These are phyloP conservation scores for Aureobasidium uvarum DNA, from an alignment of 2,329 filamentous ascomycete genomes.

Conservation along the genomic window DNA sequence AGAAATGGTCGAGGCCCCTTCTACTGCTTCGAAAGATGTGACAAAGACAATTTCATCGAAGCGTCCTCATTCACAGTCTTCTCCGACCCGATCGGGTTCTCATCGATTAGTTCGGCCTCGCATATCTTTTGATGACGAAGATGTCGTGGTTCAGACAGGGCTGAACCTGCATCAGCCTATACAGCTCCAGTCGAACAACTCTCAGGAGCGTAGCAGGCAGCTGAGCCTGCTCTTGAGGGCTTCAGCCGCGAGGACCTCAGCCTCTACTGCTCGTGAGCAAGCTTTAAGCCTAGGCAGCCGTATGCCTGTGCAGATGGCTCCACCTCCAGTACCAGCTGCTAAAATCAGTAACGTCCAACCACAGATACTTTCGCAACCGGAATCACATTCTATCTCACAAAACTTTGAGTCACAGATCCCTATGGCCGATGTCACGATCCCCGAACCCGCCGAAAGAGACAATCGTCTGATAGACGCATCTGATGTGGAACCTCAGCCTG, in stretches of 20 bases:
- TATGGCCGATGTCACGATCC: background rate
- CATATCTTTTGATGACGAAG: constrained; percentile 27
- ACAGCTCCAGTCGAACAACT: constrained; percentile 4
- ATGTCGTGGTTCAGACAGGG: constrained; percentile 33
- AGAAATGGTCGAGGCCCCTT: background rate
- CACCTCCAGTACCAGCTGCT: background rate
- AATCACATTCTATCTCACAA: background rate
- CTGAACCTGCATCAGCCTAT: constrained; percentile 34
- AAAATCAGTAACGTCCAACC: background rate
- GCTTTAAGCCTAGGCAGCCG: constrained; percentile 1
- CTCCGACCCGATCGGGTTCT: constrained; percentile 23
- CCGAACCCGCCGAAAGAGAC: background rate
- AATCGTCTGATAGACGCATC: too few species aligned
- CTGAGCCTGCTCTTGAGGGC: background rate
- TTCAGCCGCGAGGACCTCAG: background rate
- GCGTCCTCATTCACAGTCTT: constrained; percentile 26
- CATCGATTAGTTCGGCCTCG: constrained; percentile 6
- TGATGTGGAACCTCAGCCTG: background rate
- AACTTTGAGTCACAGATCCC: constrained; percentile 10
- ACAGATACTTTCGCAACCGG: background rate
- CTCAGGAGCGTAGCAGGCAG: background rate
- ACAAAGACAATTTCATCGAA: constrained; percentile 18
- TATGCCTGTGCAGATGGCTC: constrained; percentile 7
- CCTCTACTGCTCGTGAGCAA: background rate
- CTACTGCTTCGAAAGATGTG: too few species aligned